A percentile compares a stretch with the other conserved stretches of the same genome.
These are phyloP conservation scores for Lactifluus piperatus DNA, from an alignment of 768 basidiomycete genomes.

Conservation along the genomic window DNA sequence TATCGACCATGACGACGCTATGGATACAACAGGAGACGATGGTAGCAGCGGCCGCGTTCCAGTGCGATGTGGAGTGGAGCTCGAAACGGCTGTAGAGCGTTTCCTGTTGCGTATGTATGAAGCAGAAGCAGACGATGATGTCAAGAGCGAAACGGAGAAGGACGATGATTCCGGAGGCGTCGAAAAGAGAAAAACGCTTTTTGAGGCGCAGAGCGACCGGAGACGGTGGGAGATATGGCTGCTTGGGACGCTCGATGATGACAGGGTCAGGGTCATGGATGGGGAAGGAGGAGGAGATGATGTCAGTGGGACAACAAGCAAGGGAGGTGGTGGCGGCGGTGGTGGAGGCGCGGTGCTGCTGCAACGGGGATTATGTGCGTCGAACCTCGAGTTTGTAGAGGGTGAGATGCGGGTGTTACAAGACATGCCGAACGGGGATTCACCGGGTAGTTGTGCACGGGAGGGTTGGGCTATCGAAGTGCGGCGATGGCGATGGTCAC, in stretches of 20 bases:
- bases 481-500: constrained; percentile 25
- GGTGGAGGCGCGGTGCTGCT: background rate
- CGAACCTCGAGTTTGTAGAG: constrained; percentile 24
- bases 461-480: constrained; percentile 29
- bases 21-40: background rate
- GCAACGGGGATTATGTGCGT: constrained; percentile 5
- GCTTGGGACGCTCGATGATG: background rate
- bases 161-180: background rate
- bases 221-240: constrained; percentile 12
- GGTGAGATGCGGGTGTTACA: constrained; percentile 26
- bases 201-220: background rate
- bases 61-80: constrained; percentile 21
- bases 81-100: constrained; percentile 26
- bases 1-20: background rate
- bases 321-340: too few species aligned
- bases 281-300: too few species aligned
- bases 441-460: constrained; percentile 20
- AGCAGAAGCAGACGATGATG: constrained; percentile 8
- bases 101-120: constrained; percentile 23
- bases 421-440: constrained; percentile 11
- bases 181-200: background rate
- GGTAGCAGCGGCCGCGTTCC: background rate
- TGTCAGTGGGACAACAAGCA: too few species aligned
- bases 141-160: background rate
- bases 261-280: background rate